Conservation (phyloP, 164 flowering plant species). For the Tetrastigma voinierianum region DNA sequence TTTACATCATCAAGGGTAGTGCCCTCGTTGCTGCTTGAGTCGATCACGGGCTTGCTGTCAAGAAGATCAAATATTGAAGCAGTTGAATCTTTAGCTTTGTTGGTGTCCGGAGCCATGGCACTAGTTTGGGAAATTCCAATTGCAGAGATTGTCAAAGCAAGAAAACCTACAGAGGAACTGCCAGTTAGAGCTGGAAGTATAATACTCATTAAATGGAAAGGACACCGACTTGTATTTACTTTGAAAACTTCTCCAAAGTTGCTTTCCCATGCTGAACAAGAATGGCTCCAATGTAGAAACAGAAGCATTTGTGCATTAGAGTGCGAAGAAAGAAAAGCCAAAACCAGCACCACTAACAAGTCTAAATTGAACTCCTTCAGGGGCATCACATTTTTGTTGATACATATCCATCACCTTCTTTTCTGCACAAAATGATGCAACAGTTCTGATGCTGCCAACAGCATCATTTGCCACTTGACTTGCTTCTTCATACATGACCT, state of each 20-base stretch:
- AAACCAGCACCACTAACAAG: no score
- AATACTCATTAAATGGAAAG: no score
- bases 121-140: constrained; percentile 18
- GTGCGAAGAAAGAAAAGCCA: constrained; percentile 11
- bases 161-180: no score
- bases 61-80: constrained; percentile 26
- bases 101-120: constrained; percentile 22
- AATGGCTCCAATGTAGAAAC: constrained; percentile 33
- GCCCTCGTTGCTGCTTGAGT: constrained; percentile 27
- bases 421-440: no score
- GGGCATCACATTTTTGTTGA: no score
- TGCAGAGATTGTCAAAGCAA: constrained; percentile 19
- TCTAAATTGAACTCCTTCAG: no score
- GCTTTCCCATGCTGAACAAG: constrained; percentile 22
- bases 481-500: no score
- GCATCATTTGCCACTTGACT: no score
- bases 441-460: no score
- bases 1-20: constrained; percentile 5
- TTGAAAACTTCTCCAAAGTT: constrained; percentile 20
- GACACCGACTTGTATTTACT: no score
- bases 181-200: no score
- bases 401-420: no score
- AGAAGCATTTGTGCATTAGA: constrained; percentile 28
- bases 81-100: constrained; percentile 20
- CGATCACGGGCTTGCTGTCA: constrained; percentile 31